Conservation (phyloP, 2,329 filamentous ascomycete species). For the Blastomyces gilchristii region DNA sequence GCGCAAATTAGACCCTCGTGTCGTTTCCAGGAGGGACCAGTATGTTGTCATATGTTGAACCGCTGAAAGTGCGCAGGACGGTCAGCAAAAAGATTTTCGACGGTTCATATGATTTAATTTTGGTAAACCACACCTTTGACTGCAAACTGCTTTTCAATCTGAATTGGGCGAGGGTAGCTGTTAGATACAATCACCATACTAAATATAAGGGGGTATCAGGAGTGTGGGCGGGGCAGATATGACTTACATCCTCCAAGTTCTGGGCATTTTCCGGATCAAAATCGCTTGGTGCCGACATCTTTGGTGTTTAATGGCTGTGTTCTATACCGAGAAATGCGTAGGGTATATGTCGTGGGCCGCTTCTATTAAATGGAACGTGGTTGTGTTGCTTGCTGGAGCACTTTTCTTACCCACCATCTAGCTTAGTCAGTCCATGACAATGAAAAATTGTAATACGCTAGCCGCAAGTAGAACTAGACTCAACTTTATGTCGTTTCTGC, state of each 20-base stretch:
- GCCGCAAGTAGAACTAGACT: too few species aligned
- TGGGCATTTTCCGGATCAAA: conserved; percentile 53
- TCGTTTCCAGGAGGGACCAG: conserved; percentile 87
- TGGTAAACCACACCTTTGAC: conserved; percentile 63
- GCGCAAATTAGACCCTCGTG: conserved; percentile 76
- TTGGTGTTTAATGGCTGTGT: neutral
- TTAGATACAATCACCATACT: neutral
- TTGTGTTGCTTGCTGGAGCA: neutral
- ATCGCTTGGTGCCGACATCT: conserved; percentile 3
- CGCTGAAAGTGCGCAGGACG: conserved; percentile 37
- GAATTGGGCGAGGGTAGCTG: conserved; percentile 4
- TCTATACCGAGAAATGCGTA: neutral
- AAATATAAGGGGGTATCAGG: neutral
- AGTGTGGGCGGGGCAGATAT: conserved; percentile 1
- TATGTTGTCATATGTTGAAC: conserved; percentile 96
- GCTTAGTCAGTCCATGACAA: neutral
- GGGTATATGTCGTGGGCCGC: neutral
- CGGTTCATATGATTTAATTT: neutral
- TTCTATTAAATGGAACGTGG: neutral
- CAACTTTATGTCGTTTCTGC: neutral
- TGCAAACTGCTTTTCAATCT: conserved; percentile 99
- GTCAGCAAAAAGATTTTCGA: neutral
- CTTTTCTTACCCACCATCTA: neutral
- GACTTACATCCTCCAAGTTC: conserved; percentile 58
- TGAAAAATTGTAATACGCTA: neutral